A percentile compares a stretch with the other conserved stretches of the same genome.
phyloP scores from a whole-genome alignment of 768 basidiomycete species.

The Russula brevipes region DNA sequence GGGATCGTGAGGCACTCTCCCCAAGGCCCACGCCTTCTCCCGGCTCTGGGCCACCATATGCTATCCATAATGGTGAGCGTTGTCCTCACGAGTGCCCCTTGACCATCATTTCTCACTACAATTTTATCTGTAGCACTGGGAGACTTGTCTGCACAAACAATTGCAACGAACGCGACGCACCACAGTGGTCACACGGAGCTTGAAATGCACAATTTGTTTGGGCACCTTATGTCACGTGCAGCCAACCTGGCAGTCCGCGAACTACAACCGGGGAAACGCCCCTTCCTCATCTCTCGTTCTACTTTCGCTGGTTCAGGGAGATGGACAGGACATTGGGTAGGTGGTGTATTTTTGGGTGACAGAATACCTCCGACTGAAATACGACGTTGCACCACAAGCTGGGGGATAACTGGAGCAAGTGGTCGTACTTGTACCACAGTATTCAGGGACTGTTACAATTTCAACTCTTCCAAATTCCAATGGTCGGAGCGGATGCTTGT shows the following conservation, averaged over 20 bases:
- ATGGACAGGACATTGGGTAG: conserved; percentile 71
- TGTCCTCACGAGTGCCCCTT: neutral
- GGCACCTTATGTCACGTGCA: conserved; percentile 63
- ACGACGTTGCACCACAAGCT: conserved; percentile 36
- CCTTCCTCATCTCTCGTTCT: conserved; percentile 66
- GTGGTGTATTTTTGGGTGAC: conserved; percentile 15
- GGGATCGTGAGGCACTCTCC: conserved; percentile 22
- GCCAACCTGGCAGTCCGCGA: conserved; percentile 55
- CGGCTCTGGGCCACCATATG: conserved; percentile 55
- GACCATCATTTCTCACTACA: neutral
- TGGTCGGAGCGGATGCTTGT: conserved; percentile 78
- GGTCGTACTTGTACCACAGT: conserved; percentile 64
- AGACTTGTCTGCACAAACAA: conserved; percentile 46
- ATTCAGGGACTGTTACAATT: conserved; percentile 78
- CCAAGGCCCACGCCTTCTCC: conserved; percentile 47
- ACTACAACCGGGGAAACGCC: conserved; percentile 54
- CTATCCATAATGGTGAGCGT: conserved; percentile 62
- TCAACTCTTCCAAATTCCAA: conserved; percentile 78
- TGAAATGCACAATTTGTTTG: conserved; percentile 68
- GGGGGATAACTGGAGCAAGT: conserved; percentile 72
- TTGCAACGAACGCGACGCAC: conserved; percentile 72
- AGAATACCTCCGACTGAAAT: neutral
- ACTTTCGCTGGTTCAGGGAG: conserved; percentile 64
- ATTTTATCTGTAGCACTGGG: conserved; percentile 40
- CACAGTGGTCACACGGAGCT: conserved; percentile 55